These are phyloP conservation scores for Psophocarpus tetragonolobus DNA, from an alignment of 306 rosid species.

Conservation along the genomic window DNA sequence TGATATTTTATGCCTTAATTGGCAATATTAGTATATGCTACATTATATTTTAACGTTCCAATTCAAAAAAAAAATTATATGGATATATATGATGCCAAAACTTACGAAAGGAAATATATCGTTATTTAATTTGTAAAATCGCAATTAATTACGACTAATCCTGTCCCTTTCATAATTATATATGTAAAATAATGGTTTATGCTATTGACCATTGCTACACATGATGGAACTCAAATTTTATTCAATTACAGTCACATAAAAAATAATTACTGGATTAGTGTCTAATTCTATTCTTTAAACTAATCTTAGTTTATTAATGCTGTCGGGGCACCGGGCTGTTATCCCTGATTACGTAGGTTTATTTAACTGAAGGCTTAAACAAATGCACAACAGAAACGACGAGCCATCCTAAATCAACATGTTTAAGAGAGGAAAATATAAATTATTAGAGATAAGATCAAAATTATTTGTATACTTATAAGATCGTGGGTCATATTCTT, in stretches of 20 bases:
- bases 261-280: not conserved
- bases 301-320: not conserved
- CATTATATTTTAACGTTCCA: too few species aligned
- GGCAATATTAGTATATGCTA: not conserved
- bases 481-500: too few species aligned
- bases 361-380: not conserved
- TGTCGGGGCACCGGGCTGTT: not conserved
- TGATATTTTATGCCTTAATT: constrained; percentile 1
- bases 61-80: too few species aligned
- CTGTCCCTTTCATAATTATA: not conserved
- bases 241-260: not conserved
- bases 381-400: constrained; percentile 15
- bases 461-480: not conserved
- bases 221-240: not conserved
- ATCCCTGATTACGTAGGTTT: not conserved
- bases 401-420: not conserved
- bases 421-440: too few species aligned
- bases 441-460: not conserved
- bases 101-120: too few species aligned
- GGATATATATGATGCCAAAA: too few species aligned
- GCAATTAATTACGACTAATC: not conserved
- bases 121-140: not conserved
- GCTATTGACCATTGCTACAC: not conserved
- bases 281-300: not conserved
- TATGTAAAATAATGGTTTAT: not conserved